Evolutionary conservation across 2,329 filamentous ascomycete genomes (phyloP).

Genomic region (Calonectria pteridis): DNA sequence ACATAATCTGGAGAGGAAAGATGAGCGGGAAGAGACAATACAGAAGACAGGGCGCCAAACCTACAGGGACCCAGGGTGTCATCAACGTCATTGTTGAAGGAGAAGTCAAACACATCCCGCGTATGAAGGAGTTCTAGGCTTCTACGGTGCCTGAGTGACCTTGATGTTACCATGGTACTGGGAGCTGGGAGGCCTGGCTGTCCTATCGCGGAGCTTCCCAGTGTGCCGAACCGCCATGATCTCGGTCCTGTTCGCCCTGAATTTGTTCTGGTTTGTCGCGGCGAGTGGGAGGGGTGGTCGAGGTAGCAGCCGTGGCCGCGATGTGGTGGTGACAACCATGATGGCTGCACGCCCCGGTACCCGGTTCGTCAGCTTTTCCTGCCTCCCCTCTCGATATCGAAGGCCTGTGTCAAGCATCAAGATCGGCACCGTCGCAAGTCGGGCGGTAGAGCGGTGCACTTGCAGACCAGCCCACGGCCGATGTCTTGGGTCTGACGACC

Average conservation of each 20-base stretch:
- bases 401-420: slow-evolving; percentile 20
- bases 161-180: slow-evolving; percentile 11
- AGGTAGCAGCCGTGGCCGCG: background rate
- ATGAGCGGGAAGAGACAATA: slow-evolving; percentile 10
- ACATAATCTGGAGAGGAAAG: background rate
- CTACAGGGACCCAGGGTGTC: background rate
- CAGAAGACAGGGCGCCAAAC: background rate
- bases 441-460: slow-evolving; percentile 21
- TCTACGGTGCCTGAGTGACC: slow-evolving; percentile 3
- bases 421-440: slow-evolving; percentile 32
- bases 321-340: background rate
- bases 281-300: slow-evolving; percentile 9
- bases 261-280: background rate
- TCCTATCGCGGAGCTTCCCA: slow-evolving; percentile 13
- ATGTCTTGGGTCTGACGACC: slow-evolving; percentile 17
- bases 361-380: slow-evolving; percentile 4
- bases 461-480: slow-evolving; percentile 29
- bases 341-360: slow-evolving; percentile 18
- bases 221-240: slow-evolving; percentile 3
- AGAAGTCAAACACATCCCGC: background rate
- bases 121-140: background rate
- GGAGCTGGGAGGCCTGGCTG: background rate
- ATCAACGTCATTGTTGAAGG: background rate
- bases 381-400: slow-evolving; percentile 22
- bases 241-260: slow-evolving; percentile 1